phyloP scores from a whole-genome alignment of 306 rosid genomes.

The Rosa multiflora region DNA sequence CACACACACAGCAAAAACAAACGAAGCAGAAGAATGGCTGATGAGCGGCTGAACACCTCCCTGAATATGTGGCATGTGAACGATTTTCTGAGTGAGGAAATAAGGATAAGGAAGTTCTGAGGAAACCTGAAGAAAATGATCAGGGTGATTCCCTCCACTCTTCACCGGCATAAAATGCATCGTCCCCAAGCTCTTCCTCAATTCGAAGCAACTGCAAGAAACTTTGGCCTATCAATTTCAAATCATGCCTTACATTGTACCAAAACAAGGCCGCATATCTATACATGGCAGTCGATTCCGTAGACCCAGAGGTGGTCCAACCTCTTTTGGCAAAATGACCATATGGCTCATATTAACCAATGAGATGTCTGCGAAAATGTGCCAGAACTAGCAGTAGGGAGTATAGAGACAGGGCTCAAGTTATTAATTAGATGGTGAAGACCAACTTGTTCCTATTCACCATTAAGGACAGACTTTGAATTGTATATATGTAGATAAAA shows the following conservation, averaged over 20 bases:
- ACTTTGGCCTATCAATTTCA: slow-evolving; percentile 28
- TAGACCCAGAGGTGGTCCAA: background rate
- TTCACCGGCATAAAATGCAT: slow-evolving; percentile 76
- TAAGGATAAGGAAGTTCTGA: background rate
- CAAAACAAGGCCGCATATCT: background rate
- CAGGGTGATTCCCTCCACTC: slow-evolving; percentile 61
- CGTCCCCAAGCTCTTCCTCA: slow-evolving; percentile 94
- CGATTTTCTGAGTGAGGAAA: background rate
- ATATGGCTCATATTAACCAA: background rate
- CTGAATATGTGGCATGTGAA: background rate
- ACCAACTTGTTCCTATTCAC: background rate
- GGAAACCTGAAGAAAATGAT: slow-evolving; percentile 9
- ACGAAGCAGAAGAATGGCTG: background rate
- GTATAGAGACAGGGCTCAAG: background rate
- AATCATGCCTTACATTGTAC: background rate
- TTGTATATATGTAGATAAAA: background rate
- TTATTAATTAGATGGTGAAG: background rate
- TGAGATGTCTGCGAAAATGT: background rate
- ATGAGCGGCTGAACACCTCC: background rate
- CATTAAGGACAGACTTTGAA: background rate
- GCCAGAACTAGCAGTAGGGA: background rate
- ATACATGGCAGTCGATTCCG: background rate
- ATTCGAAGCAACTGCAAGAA: slow-evolving; percentile 84
- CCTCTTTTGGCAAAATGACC: background rate
- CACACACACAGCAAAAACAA: background rate